These are phyloP conservation scores for Penicillium sp. DNA, from an alignment of 2,329 filamentous ascomycete species.

Conservation along the genomic window DNA sequence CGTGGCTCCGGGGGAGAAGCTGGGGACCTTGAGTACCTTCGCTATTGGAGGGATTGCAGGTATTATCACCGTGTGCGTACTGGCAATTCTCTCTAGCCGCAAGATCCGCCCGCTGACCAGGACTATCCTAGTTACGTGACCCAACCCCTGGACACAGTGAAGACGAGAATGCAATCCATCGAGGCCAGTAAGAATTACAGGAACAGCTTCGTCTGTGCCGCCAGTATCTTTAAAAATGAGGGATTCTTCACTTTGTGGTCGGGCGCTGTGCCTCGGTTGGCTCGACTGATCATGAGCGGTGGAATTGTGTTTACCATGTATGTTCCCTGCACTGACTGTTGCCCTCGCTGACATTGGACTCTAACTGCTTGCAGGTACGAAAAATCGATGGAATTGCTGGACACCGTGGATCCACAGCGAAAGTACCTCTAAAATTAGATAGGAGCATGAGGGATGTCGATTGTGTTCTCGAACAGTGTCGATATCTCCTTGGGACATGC, in stretches of 20 bases:
- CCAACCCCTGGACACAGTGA: conserved; percentile 83
- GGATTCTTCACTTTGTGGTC: conserved; percentile 91
- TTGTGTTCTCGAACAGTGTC: conserved; percentile 9
- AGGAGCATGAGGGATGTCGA: background rate
- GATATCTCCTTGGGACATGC: conserved; percentile 1
- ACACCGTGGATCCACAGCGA: conserved; percentile 74
- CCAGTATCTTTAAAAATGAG: conserved; percentile 81
- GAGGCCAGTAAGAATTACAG: conserved; percentile 78
- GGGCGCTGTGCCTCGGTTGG: conserved; percentile 81
- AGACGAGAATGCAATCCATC: conserved; percentile 97
- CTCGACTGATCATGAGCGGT: conserved; percentile 80
- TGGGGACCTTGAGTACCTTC: conserved; percentile 83
- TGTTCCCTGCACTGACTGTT: conserved; percentile 32
- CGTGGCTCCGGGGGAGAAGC: conserved; percentile 89
- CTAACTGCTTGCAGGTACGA: conserved; percentile 61
- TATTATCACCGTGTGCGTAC: conserved; percentile 72
- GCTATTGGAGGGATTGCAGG: conserved; percentile 85
- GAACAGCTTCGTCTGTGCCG: conserved; percentile 81
- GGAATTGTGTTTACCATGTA: conserved; percentile 96
- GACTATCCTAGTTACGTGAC: conserved; percentile 47
- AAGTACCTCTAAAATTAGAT: conserved; percentile 64
- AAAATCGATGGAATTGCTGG: conserved; percentile 88
- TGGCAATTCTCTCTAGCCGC: background rate
- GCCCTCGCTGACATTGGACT: conserved; percentile 9
- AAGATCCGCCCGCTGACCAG: background rate